Evolutionary conservation across 2,329 filamentous ascomycete species (phyloP), one percentile per base, ranked within the genome.

Genomic region (Taxawa tesnikishii): DNA sequence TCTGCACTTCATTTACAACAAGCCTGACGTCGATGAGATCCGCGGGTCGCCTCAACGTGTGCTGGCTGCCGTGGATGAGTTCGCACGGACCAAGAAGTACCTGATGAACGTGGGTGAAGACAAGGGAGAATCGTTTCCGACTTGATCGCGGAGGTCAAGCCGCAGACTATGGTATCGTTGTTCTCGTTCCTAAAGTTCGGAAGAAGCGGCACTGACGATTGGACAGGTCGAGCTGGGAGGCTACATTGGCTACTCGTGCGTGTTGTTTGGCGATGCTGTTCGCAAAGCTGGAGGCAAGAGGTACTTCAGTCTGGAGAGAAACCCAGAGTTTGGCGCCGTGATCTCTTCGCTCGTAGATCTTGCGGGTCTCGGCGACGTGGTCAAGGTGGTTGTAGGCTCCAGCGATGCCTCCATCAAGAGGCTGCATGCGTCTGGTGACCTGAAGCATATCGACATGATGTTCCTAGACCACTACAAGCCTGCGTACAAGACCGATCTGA

Each of bases 381-480:
- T 88, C 27, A 72, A 71, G 40, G 74, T 88, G 6, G 51, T 83
- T 13, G 69, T 85, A 15, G 83, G 81, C 4, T 64, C 74, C 4
- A 80, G 77, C 41, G 71, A 78, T 37, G 62, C 66, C n/a, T 75
- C 74, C 0, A 62, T 88, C 28, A 63, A 67, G 29, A 67, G 71
- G 4, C 60, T 88, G 4, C 63, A 74, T 39, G 46, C 57, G 1
- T 52, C 61, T 3, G 73, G 73, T 0, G 46, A 50, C 4, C 50
- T 85, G 15, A 54, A 62, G 15, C 63, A 67, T 28, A 71, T 85
- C 38, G 79, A 84, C 44, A 56, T 87, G 24, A 61, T 85, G 53
- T 88, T 90, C 53, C 59, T 90, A 21, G 83, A 90, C 46, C 83
- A 90, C 53, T 78, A 79, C 55, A 87, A 88, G 54, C 77, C 79